Base-by-base conservation (phyloP, 1,284 basidiomycete genomes). In the Cutaneotrichosporon sp. region DNA sequence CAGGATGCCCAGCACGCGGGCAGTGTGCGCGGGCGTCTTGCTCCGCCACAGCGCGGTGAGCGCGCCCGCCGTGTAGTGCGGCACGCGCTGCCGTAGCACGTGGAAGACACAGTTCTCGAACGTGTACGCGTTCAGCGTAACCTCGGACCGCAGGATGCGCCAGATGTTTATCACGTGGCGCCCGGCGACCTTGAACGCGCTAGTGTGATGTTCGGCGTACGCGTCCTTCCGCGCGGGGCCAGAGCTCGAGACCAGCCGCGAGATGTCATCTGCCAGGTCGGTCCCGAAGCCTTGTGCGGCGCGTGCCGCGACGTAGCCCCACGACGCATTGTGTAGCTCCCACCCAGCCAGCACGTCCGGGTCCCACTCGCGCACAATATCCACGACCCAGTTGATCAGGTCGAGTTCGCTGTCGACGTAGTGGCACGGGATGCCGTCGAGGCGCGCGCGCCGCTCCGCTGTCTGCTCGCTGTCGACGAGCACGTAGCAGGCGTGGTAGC, bases 311-410 rank as follows among this genome's bases (percentile, higher is more conserved):
- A 97, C 79, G 77, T 94, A 98, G 0, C 94, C 94, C 95, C 95
- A 99, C 1, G 91, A 93, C 0, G 85, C 83, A 16, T 84, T 84
- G 72, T 97, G 91, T 14, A 97, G 84, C 68, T 99, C 95, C 90
- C 92, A 98, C 10, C 95, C 95, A 0, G 87, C 85, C 2, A 99
- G 75, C 47, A 97, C 88, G 74, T 99, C 95, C 0, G 95, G 95
- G 77, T 99, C 93, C 71, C 91, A 82, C 0, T 87, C 84, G 25
- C 87, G 78, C 2, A 97, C 85, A 24, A 87, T 79, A 71, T 97
- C 92, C 31, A 92, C 82, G 9, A 94, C 73, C 50, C 81, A 81
- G 69, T 95, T 95, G 62, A 98, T 81, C 18, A 98, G 79, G 31
- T 94, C 93, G 13, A 94, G 80, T 79, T 99, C 95, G 52, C 78